A percentile compares a stretch with the other conserved stretches of the same genome.
phyloP scores from a whole-genome alignment of 1,284 basidiomycete genomes.

The Cryptococcus deneoformans region DNA sequence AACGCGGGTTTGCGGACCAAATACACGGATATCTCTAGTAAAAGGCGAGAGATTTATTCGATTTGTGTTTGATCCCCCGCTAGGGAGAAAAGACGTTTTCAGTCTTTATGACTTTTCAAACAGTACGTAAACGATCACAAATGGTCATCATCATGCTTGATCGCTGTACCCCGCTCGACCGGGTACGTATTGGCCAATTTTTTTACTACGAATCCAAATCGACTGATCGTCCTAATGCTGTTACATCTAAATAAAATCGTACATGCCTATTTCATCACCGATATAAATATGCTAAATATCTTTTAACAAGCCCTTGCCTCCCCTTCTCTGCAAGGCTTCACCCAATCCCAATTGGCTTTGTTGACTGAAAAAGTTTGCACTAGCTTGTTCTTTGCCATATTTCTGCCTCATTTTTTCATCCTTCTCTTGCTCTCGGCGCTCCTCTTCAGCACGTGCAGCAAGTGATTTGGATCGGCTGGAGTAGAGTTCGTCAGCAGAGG shows the following conservation, averaged over 20 bases:
- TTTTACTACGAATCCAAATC: too few species aligned
- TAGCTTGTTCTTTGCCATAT: constrained; percentile 43
- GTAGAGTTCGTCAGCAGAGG: constrained; percentile 61
- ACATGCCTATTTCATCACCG: not conserved
- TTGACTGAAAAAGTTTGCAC: constrained; percentile 43
- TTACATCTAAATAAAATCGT: too few species aligned
- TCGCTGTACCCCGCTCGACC: too few species aligned
- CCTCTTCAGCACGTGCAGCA: constrained; percentile 35
- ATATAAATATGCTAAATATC: constrained; percentile 28
- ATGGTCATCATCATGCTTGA: too few species aligned
- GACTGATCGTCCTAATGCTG: too few species aligned
- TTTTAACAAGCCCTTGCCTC: constrained; percentile 42
- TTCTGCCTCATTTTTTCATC: constrained; percentile 36
- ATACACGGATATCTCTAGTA: constrained; percentile 24
- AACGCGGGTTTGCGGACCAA: constrained; percentile 46
- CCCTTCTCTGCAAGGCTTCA: constrained; percentile 42
- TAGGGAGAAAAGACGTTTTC: too few species aligned
- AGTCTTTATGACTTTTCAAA: too few species aligned
- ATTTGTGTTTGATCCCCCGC: constrained; percentile 15
- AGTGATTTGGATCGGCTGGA: constrained; percentile 32
- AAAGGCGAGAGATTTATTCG: constrained; percentile 23
- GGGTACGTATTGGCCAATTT: too few species aligned
- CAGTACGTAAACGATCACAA: too few species aligned
- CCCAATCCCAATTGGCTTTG: constrained; percentile 42
- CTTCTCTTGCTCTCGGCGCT: constrained; percentile 26